Evolutionary conservation across 108 stramenopile genomes (phyloP).

Genomic region (Chaetoceros tenuissimus): DNA sequence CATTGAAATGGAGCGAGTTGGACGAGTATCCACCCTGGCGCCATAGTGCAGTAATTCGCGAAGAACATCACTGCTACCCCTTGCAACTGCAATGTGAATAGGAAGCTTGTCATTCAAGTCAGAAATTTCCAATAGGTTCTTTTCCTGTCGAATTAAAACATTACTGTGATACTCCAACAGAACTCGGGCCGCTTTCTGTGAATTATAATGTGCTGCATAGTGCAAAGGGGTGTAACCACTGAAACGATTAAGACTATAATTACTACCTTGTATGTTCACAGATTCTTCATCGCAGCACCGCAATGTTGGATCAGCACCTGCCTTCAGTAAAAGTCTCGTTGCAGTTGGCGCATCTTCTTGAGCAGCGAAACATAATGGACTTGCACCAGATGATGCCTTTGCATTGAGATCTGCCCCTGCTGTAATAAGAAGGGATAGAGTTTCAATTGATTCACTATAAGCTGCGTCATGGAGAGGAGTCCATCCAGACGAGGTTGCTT

Average conservation of each 20-base stretch:
- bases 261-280: slow-evolving; percentile 29
- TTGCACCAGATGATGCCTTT: slow-evolving; percentile 67
- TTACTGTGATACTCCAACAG: slow-evolving; percentile 30
- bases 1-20: not conserved
- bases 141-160: slow-evolving; percentile 11
- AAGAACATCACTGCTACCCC: slow-evolving; percentile 75
- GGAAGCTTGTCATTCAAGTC: slow-evolving; percentile 77
- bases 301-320: slow-evolving; percentile 65
- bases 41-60: slow-evolving; percentile 68
- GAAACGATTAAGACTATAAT: slow-evolving; percentile 57
- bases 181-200: slow-evolving; percentile 51
- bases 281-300: slow-evolving; percentile 52
- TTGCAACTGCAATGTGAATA: slow-evolving; percentile 77
- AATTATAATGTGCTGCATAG: slow-evolving; percentile 86
- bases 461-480: slow-evolving; percentile 84
- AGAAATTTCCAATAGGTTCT: slow-evolving; percentile 55
- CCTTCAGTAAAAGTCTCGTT: slow-evolving; percentile 40
- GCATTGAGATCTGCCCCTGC: slow-evolving; percentile 75
- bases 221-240: slow-evolving; percentile 80
- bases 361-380: slow-evolving; percentile 82
- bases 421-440: slow-evolving; percentile 50
- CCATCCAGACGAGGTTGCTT: slow-evolving; percentile 82
- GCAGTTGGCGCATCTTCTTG: slow-evolving; percentile 71
- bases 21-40: slow-evolving; percentile 56
- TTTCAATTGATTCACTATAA: slow-evolving; percentile 64